Percentiles rank a stretch among this genome's conserved stretches.
These are phyloP conservation scores for Podospora anserina DNA, from an alignment of 495 filamentous ascomycete genomes.

Conservation along the genomic window DNA sequence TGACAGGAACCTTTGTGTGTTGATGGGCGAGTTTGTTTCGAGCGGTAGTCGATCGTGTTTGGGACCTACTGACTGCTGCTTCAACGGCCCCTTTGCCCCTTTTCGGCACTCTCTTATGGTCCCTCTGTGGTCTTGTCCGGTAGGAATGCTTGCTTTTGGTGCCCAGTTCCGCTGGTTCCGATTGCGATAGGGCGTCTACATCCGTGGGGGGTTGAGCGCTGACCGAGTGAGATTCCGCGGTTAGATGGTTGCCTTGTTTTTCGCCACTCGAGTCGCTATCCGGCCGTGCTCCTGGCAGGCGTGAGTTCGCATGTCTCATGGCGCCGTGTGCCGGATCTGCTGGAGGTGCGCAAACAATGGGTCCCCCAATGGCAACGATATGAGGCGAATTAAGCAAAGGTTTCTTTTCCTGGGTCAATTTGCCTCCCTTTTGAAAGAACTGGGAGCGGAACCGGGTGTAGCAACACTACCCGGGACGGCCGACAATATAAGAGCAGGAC, in stretches of 20 bases:
- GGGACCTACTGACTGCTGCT: background rate
- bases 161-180: background rate
- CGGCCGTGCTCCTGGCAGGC: background rate
- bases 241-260: background rate
- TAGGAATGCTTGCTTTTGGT: background rate
- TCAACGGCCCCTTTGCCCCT: background rate
- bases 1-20: background rate
- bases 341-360: background rate
- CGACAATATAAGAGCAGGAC: background rate
- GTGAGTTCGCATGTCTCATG: background rate
- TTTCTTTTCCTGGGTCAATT: background rate
- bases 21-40: background rate
- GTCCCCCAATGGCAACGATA: background rate
- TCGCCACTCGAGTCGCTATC: background rate
- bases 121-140: background rate
- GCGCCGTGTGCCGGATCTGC: background rate
- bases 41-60: background rate
- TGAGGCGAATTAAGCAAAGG: background rate
- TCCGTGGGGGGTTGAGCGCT: background rate
- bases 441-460: background rate
- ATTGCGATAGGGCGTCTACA: background rate
- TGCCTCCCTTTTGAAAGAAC: background rate
- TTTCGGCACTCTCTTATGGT: background rate
- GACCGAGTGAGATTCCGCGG: background rate
- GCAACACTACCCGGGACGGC: background rate